phyloP scores from a whole-genome alignment of 352 stramenopile species.

The Phytopythium delawarense region DNA sequence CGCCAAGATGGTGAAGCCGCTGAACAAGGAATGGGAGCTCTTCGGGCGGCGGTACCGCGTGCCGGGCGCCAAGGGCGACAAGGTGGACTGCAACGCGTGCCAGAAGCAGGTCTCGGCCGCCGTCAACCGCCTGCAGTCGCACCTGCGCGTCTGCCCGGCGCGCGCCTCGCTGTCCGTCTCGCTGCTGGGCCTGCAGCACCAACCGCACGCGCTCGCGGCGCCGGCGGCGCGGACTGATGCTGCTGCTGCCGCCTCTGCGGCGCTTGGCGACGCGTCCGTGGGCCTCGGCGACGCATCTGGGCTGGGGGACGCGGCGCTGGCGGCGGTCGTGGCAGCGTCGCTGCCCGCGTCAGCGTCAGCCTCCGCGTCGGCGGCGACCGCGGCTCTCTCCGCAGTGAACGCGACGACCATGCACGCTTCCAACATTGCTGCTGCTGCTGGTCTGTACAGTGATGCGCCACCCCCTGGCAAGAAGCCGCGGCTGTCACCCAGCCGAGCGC shows the following conservation, averaged over 20 bases:
- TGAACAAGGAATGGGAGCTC: slow-evolving; percentile 69
- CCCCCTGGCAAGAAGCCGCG: slow-evolving; percentile 19
- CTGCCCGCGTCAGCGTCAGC: background rate
- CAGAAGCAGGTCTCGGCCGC: slow-evolving; percentile 53
- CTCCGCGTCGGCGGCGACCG: background rate
- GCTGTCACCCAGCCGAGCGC: slow-evolving; percentile 4
- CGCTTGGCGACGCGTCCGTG: background rate
- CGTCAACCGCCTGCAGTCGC: slow-evolving; percentile 60
- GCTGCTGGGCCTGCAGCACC: slow-evolving; percentile 1
- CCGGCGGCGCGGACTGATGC: background rate
- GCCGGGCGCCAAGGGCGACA: slow-evolving; percentile 44
- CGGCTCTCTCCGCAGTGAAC: background rate
- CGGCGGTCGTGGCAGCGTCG: background rate
- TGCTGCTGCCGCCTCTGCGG: background rate
- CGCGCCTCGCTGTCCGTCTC: slow-evolving; percentile 12
- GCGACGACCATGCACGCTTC: background rate
- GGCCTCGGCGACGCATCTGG: background rate
- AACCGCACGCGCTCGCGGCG: background rate
- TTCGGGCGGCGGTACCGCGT: slow-evolving; percentile 59
- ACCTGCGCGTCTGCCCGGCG: slow-evolving; percentile 52
- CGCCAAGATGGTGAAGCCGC: slow-evolving; percentile 42
- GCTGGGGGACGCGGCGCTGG: background rate
- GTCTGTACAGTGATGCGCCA: background rate
- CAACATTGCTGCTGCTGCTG: background rate
- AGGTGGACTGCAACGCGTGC: slow-evolving; percentile 66